These are phyloP conservation scores for Desmodesmus armatus DNA, from an alignment of 139 green algal species.

Conservation along the genomic window DNA sequence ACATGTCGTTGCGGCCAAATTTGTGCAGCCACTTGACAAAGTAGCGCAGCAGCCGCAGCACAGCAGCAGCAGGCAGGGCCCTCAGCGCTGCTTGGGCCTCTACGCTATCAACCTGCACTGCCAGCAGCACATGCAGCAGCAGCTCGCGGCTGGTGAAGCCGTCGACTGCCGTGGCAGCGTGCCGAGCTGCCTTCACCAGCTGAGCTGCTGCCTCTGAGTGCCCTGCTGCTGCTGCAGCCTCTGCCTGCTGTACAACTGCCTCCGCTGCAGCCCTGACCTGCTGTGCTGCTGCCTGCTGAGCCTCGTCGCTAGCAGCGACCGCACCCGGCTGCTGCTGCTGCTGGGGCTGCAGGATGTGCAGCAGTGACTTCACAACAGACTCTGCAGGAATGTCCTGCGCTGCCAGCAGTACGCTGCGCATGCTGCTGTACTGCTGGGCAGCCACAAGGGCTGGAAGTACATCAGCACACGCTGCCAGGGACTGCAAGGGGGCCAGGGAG, in stretches of 20 bases:
- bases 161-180: constrained; percentile 63
- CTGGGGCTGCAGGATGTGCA: constrained; percentile 48
- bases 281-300: background rate
- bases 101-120: constrained; percentile 45
- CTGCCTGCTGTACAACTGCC: constrained; percentile 32
- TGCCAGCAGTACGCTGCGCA: constrained; percentile 38
- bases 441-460: constrained; percentile 48
- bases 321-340: constrained; percentile 2
- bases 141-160: constrained; percentile 51
- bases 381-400: constrained; percentile 55
- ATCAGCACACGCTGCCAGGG: constrained; percentile 22
- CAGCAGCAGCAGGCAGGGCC: constrained; percentile 33
- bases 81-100: constrained; percentile 51
- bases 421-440: constrained; percentile 51
- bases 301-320: background rate
- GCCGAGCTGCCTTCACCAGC: constrained; percentile 38
- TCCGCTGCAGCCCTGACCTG: constrained; percentile 25
- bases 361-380: constrained; percentile 47
- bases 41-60: constrained; percentile 58
- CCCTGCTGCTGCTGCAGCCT: background rate
- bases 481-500: constrained; percentile 30
- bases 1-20: constrained; percentile 32
- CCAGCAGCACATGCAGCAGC: constrained; percentile 54
- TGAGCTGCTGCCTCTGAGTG: background rate
- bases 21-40: constrained; percentile 61